Percentiles rank a stretch among this genome's conserved stretches.
Conservation (phyloP, 306 rosid species). For the Trifolium pratense region DNA sequence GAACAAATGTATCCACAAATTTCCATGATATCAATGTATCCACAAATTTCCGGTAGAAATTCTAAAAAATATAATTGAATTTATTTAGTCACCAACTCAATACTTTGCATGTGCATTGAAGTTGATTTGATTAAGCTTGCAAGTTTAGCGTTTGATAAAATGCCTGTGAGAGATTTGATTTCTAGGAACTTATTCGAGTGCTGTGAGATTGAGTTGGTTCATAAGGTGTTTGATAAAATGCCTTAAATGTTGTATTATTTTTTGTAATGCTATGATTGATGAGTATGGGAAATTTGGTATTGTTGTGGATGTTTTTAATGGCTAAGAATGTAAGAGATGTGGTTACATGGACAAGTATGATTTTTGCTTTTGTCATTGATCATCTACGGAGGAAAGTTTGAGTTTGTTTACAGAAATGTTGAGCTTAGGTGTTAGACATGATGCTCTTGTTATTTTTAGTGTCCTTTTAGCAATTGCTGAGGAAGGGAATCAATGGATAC, state of each 20-base stretch:
- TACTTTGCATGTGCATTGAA: neutral
- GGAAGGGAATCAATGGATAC: conserved; percentile 66
- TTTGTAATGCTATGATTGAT: conserved; percentile 63
- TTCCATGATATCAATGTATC: no score
- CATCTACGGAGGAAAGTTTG: conserved; percentile 43
- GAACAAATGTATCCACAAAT: no score
- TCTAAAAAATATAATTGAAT: no score
- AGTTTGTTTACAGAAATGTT: conserved; percentile 58
- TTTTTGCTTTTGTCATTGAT: conserved; percentile 51
- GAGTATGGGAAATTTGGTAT: conserved; percentile 57
- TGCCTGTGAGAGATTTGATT: conserved; percentile 53
- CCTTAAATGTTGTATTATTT: conserved; percentile 49
- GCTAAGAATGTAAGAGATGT: conserved; percentile 48
- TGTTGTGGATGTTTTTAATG: conserved; percentile 54
- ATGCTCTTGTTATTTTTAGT: conserved; percentile 58
- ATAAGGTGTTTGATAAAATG: conserved; percentile 45
- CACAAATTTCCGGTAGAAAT: no score
- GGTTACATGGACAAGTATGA: conserved; percentile 58
- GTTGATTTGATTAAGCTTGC: conserved; percentile 45
- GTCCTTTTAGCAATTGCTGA: conserved; percentile 67
- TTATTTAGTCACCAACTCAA: no score
- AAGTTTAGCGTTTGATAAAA: conserved; percentile 53
- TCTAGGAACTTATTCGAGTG: conserved; percentile 49
- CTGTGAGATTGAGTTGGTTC: conserved; percentile 50
- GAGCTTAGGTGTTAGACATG: conserved; percentile 47